Evolutionary conservation across 2,329 filamentous ascomycete species (phyloP).

Genomic region (Gaeumannomyces sp.): DNA sequence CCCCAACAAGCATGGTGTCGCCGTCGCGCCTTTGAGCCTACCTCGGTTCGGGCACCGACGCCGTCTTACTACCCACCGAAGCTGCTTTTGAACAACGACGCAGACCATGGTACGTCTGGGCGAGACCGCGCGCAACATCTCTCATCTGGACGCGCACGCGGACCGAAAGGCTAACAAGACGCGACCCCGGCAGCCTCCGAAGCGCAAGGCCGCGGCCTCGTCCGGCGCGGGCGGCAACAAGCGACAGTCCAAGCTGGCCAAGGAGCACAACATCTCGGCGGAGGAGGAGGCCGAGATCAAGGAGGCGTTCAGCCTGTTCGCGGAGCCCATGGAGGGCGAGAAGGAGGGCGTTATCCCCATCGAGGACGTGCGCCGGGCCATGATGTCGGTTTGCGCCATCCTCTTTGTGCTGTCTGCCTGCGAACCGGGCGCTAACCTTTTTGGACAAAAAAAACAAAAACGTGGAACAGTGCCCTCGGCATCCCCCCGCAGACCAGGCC

Average conservation of each 20-base stretch:
- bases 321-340: conserved; percentile 62
- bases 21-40: background rate
- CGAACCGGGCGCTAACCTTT: background rate
- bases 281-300: conserved; percentile 85
- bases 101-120: background rate
- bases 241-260: conserved; percentile 81
- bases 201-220: conserved; percentile 37
- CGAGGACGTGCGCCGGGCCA: conserved; percentile 62
- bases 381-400: conserved; percentile 71
- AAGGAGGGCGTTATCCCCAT: conserved; percentile 65
- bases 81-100: background rate
- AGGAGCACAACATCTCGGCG: conserved; percentile 79
- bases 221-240: conserved; percentile 27
- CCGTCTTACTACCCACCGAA: background rate
- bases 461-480: conserved; percentile 78
- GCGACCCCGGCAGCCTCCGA: conserved; percentile 39
- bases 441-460: background rate
- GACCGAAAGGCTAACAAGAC: background rate
- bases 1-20: background rate
- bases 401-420: too few species aligned
- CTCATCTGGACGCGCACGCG: background rate
- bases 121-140: background rate
- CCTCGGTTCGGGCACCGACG: background rate
- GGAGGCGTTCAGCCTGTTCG: conserved; percentile 82
- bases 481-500: conserved; percentile 55